Conservation (phyloP, 805 yeast genomes). For the Ogataea trehaloabstinens region DNA sequence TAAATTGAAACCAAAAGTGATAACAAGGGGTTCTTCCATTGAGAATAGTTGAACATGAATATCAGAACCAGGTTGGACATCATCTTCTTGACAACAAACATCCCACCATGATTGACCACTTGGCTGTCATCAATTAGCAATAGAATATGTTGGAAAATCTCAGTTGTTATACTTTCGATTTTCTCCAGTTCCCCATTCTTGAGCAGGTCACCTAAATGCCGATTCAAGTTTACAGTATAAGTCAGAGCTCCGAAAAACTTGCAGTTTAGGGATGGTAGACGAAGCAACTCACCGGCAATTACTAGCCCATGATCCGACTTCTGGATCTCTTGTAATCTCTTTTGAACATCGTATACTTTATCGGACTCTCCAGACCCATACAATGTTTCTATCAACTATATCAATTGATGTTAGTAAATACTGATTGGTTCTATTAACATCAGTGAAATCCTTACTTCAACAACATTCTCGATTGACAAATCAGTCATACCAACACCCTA, state of each 20-base stretch:
- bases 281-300: constrained; percentile 55
- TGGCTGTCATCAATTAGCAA: constrained; percentile 12
- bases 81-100: constrained; percentile 56
- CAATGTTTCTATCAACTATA: constrained; percentile 38
- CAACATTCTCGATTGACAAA: constrained; percentile 3
- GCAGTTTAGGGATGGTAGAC: constrained; percentile 41
- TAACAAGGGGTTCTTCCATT: constrained; percentile 42
- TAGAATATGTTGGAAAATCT: constrained; percentile 14
- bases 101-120: constrained; percentile 18
- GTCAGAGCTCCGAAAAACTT: constrained; percentile 84
- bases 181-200: constrained; percentile 8
- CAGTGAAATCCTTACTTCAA: constrained; percentile 1
- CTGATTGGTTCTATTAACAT: too few species aligned
- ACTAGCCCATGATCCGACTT: constrained; percentile 51
- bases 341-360: constrained; percentile 46
- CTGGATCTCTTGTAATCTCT: constrained; percentile 57
- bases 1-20: constrained; percentile 21
- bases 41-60: constrained; percentile 37
- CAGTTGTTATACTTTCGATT: constrained; percentile 5
- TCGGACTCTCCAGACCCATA: constrained; percentile 39
- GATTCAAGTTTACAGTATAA: constrained; percentile 58
- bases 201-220: constrained; percentile 8
- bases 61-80: constrained; percentile 52
- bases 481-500: too few species aligned
- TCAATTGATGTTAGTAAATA: not conserved